A percentile compares a stretch with the other conserved stretches of the same genome.
Evolutionary conservation across 345 rosid genomes (phyloP).

Genomic region (Eucalyptus cloeziana): DNA sequence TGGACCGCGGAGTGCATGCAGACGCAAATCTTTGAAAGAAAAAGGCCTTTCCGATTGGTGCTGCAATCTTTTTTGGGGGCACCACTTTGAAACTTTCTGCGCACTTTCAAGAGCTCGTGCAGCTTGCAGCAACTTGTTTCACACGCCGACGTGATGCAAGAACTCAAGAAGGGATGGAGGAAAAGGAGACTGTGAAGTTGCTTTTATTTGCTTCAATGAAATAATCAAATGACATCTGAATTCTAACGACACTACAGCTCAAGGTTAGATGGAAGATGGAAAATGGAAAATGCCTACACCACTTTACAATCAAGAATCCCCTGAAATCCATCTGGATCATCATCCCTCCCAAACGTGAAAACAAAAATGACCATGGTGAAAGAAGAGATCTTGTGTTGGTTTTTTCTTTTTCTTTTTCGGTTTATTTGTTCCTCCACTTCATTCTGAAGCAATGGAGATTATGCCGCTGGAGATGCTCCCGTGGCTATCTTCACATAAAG

Average conservation of each 20-base stretch:
- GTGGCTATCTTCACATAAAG: conserved; percentile 9
- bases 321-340: neutral
- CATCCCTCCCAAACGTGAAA: neutral
- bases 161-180: neutral
- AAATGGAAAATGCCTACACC: neutral
- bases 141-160: neutral
- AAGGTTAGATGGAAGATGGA: neutral
- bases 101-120: neutral
- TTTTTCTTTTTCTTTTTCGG: neutral
- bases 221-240: neutral
- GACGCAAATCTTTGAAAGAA: neutral
- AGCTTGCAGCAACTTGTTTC: neutral
- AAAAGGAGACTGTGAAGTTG: neutral
- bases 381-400: neutral
- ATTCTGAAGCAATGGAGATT: conserved; percentile 10
- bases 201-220: neutral
- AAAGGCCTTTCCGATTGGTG: neutral
- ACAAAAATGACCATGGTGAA: neutral
- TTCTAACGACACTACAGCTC: neutral
- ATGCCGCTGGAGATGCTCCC: conserved; percentile 10
- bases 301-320: neutral
- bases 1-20: neutral
- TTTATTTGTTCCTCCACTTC: neutral
- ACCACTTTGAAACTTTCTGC: neutral
- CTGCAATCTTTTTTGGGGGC: neutral